phyloP scores from a whole-genome alignment of 2,329 filamentous ascomycete genomes.

The Leptographium flavum region DNA sequence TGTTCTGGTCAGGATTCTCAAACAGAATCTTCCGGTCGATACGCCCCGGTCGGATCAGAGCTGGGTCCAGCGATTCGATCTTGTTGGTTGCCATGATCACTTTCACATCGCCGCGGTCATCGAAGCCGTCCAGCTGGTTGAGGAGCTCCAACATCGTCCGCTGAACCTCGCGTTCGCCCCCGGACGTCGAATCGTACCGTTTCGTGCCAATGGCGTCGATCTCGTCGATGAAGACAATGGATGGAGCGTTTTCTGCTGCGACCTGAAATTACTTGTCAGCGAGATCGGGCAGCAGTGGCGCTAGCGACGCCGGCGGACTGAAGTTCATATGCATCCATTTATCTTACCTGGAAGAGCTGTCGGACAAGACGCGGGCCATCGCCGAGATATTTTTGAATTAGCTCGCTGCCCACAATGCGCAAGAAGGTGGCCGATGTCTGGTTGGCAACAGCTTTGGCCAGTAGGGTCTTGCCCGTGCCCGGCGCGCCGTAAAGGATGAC shows the following conservation, averaged over 20 bases:
- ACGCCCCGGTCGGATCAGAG: slow-evolving; percentile 88
- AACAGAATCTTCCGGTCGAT: slow-evolving; percentile 94
- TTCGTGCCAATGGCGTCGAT: slow-evolving; percentile 99
- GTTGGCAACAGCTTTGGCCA: slow-evolving; percentile 95
- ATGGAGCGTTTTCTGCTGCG: slow-evolving; percentile 87
- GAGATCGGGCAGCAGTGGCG: neutral
- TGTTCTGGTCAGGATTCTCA: slow-evolving; percentile 64
- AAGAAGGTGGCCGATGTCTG: slow-evolving; percentile 98
- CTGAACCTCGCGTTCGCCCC: slow-evolving; percentile 93
- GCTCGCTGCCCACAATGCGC: slow-evolving; percentile 88
- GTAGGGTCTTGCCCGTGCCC: slow-evolving; percentile 88
- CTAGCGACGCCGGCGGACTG: neutral
- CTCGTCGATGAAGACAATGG: slow-evolving; percentile 98
- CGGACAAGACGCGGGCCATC: slow-evolving; percentile 89
- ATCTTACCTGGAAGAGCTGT: slow-evolving; percentile 73
- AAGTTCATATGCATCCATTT: slow-evolving; percentile 5
- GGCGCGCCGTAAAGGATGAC: slow-evolving; percentile 97
- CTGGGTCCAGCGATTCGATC: slow-evolving; percentile 93
- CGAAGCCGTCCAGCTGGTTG: slow-evolving; percentile 97
- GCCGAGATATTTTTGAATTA: slow-evolving; percentile 98
- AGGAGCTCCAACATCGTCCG: slow-evolving; percentile 96
- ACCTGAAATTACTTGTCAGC: slow-evolving; percentile 35
- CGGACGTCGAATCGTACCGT: slow-evolving; percentile 93
- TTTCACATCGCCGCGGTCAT: slow-evolving; percentile 97
- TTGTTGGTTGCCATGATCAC: slow-evolving; percentile 99